Evolutionary conservation across 768 basidiomycete species (phyloP).

Genomic region (Tricholoma sp.): DNA sequence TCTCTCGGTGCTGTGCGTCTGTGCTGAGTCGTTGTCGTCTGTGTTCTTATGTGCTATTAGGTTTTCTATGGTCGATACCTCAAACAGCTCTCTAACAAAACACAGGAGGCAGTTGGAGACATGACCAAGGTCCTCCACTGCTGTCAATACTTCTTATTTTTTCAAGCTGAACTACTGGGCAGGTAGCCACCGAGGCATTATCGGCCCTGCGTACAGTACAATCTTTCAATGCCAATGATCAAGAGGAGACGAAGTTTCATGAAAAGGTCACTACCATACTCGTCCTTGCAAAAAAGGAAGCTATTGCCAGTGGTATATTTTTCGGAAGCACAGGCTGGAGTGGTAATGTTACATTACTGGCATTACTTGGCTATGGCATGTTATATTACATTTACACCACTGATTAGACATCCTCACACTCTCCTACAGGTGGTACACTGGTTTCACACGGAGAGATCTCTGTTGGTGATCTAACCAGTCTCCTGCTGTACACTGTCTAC

Average conservation of each 20-base stretch:
- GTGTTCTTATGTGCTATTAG: constrained; percentile 30
- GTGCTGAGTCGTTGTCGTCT: neutral
- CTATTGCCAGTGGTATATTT: constrained; percentile 87
- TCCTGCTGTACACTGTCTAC: constrained; percentile 88
- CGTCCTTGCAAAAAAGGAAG: constrained; percentile 76
- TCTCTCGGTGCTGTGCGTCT: constrained; percentile 72
- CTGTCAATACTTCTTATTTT: neutral
- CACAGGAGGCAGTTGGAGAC: constrained; percentile 93
- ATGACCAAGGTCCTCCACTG: constrained; percentile 69
- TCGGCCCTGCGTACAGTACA: constrained; percentile 86
- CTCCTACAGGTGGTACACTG: constrained; percentile 71
- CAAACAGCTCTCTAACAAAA: constrained; percentile 83
- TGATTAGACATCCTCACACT: neutral
- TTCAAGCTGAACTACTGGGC: neutral
- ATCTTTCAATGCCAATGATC: constrained; percentile 78
- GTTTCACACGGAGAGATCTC: constrained; percentile 86
- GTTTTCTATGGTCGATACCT: constrained; percentile 96
- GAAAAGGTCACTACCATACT: constrained; percentile 63
- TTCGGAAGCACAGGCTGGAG: constrained; percentile 91
- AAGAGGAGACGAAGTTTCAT: constrained; percentile 76
- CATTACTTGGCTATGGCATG: constrained; percentile 86
- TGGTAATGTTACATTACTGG: constrained; percentile 87
- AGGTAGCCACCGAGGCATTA: constrained; percentile 89
- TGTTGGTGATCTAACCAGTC: constrained; percentile 86
- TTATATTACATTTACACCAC: neutral